Evolutionary conservation across 2,329 filamentous ascomycete genomes (phyloP).

Genomic region (Trichoderma harzianum): DNA sequence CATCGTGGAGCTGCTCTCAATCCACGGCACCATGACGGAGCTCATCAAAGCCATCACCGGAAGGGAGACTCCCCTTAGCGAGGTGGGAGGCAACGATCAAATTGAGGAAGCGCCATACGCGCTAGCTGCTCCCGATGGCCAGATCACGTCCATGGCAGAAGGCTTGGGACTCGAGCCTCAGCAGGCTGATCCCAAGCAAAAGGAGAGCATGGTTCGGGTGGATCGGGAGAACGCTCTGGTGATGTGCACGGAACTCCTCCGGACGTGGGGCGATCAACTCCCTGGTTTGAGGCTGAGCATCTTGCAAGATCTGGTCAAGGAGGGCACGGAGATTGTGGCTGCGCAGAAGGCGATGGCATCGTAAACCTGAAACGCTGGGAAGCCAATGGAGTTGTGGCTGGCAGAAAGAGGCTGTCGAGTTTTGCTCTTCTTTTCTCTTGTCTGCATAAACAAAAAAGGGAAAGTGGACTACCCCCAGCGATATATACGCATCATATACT

Average conservation of each 20-base stretch:
- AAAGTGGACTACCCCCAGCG: not conserved
- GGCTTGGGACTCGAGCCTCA: slow-evolving; percentile 45
- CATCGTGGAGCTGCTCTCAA: slow-evolving; percentile 42
- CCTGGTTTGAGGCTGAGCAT: slow-evolving; percentile 36
- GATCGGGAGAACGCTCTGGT: slow-evolving; percentile 62
- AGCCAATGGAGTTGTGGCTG: not conserved
- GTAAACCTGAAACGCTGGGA: not conserved
- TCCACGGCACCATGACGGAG: slow-evolving; percentile 40
- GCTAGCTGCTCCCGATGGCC: slow-evolving; percentile 17
- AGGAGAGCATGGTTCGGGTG: slow-evolving; percentile 45
- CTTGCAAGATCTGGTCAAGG: slow-evolving; percentile 49
- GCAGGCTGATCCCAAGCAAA: slow-evolving; percentile 43
- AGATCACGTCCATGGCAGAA: slow-evolving; percentile 27
- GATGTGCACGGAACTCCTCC: slow-evolving; percentile 53
- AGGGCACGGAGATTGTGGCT: slow-evolving; percentile 47
- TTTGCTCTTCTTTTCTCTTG: not conserved
- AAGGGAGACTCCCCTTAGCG: slow-evolving; percentile 26
- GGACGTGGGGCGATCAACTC: slow-evolving; percentile 41
- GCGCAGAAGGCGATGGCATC: slow-evolving; percentile 23
- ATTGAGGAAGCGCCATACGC: slow-evolving; percentile 21
- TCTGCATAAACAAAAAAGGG: not conserved
- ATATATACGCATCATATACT: not conserved
- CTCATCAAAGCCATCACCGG: slow-evolving; percentile 51
- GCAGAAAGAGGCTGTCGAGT: not conserved
- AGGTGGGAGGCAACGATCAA: slow-evolving; percentile 17